Conservation (phyloP, 139 green algal species). For the Spirogloea muscicola region DNA sequence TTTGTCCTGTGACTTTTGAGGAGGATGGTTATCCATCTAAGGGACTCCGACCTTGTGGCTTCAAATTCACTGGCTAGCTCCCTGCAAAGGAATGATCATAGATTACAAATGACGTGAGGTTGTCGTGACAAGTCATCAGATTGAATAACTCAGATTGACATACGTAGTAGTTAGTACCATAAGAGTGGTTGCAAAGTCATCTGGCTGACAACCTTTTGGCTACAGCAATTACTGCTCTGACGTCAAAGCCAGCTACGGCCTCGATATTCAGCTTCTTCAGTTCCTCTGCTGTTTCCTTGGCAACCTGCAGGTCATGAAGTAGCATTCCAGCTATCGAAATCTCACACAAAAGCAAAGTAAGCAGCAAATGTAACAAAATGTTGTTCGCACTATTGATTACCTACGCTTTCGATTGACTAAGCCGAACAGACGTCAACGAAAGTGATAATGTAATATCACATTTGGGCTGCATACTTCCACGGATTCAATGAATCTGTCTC, state of each 20-base stretch:
- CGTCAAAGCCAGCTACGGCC: constrained; percentile 35
- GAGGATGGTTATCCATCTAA: constrained; percentile 69
- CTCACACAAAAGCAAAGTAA: background rate
- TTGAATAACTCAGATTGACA: background rate
- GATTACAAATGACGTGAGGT: background rate
- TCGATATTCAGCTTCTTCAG: constrained; percentile 11
- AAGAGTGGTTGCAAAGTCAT: background rate
- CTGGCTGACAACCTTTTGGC: background rate
- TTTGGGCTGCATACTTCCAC: background rate
- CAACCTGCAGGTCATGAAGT: constrained; percentile 40
- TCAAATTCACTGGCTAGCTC: constrained; percentile 52
- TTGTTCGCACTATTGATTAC: background rate
- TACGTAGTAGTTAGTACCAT: background rate
- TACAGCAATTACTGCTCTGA: constrained; percentile 20
- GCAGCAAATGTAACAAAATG: background rate
- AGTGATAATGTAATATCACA: constrained; percentile 10
- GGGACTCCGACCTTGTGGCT: constrained; percentile 69
- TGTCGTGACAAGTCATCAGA: background rate
- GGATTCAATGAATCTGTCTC: background rate
- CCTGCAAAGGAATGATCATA: constrained; percentile 11
- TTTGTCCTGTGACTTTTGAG: constrained; percentile 43
- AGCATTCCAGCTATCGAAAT: background rate
- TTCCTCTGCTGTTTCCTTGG: constrained; percentile 33
- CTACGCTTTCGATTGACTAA: background rate
- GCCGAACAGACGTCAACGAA: background rate